These are phyloP conservation scores for Castanospermum australe DNA, from an alignment of 306 rosid species.

Conservation along the genomic window DNA sequence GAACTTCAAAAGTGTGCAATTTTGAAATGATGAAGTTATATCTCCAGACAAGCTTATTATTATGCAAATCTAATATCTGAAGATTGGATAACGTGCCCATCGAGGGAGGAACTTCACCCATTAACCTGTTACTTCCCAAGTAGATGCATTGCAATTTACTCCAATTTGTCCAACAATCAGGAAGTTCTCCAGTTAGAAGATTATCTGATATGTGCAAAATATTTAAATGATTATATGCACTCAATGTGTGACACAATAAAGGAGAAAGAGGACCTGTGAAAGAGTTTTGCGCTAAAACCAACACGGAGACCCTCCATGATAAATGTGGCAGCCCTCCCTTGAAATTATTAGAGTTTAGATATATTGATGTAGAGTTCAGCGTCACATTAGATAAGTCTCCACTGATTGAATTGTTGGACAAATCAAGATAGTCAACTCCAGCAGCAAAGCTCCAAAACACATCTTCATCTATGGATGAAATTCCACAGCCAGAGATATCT, in stretches of 20 bases:
- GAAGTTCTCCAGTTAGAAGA: slow-evolving; percentile 11
- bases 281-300: background rate
- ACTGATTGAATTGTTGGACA: slow-evolving; percentile 10
- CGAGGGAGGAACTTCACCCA: slow-evolving; percentile 12
- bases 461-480: background rate
- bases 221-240: background rate
- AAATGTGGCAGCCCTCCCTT: background rate
- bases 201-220: slow-evolving; percentile 20
- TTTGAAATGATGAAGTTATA: background rate
- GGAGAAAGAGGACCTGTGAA: background rate
- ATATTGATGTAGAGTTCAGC: background rate
- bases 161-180: slow-evolving; percentile 5
- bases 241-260: background rate
- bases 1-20: background rate
- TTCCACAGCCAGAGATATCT: background rate
- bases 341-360: background rate
- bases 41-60: background rate
- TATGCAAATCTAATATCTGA: background rate
- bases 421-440: background rate
- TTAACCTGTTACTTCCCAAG: background rate
- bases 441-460: slow-evolving; percentile 27
- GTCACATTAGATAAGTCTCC: slow-evolving; percentile 10
- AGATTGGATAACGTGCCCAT: background rate
- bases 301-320: background rate
- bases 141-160: background rate